Evolutionary conservation across 2,329 filamentous ascomycete genomes (phyloP), one percentile per base, ranked within the genome.

Genomic region (Hymenoscyphus fructigenus): DNA sequence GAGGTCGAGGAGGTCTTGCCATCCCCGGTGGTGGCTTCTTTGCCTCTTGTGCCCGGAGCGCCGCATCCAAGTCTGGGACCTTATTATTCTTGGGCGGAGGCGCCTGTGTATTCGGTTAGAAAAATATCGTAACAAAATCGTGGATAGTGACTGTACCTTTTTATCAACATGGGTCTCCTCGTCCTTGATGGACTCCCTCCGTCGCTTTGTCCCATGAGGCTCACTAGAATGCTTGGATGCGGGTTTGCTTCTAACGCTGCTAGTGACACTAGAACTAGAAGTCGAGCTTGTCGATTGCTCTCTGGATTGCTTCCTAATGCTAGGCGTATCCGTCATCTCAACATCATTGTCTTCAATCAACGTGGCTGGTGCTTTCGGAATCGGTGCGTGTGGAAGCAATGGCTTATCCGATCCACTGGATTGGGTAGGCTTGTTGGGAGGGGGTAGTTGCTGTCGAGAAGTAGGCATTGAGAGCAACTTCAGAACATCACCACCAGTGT

Each of bases 401-500:
- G 44, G 20, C 20, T 20, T 23, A 23, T 20, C 44, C 20, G 44
- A 23, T 44, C 20, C 17, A 53, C 20, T 47, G 9, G 59, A 29
- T 29, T 10, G 29, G 20, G 47, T n/a, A 29, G 26, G 6, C 29
- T 47, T 41, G 20, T 29, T 58, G 36, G 41, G 32, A 57, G 20
- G n/a, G 14, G 59, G 41, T 17, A 34, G n/a, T 36, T 26, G 17
- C 62, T 70, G 67, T 23, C 68, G 69, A 34, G 71, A 67, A 15
- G 74, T 75, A 32, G 84, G 83, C 68, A 80, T 81, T 55, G 79
- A 77, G 17, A 91, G 79, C 72, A 89, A 79, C 26, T 72, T 77
- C 65, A 81, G 73, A 1, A 90, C 74, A 72, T 91, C 81, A 14
- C 86, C 93, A 53, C 86, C 83, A 0, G 91, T 97, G 76, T 95